A percentile compares a stretch with the other conserved stretches of the same genome.
phyloP scores from a whole-genome alignment of 2,329 filamentous ascomycete species.

The Alternaria infectoria region DNA sequence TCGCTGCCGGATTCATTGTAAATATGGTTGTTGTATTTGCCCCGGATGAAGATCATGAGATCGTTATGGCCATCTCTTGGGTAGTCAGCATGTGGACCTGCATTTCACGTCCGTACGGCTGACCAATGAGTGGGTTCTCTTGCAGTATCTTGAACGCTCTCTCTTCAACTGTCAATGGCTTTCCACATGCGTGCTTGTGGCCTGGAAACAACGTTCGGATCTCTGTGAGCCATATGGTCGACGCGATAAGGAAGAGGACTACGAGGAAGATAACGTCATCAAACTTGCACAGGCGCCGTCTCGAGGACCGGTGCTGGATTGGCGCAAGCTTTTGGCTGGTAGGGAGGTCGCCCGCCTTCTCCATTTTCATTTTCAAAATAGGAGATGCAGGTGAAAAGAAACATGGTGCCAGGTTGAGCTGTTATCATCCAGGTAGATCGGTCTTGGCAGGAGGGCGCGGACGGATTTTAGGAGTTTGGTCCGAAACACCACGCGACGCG shows the following conservation, averaged over 20 bases:
- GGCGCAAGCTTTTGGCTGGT: background rate
- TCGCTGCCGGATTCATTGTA: slow-evolving; percentile 61
- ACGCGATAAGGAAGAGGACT: slow-evolving; percentile 12
- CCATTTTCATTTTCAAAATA: slow-evolving; percentile 7
- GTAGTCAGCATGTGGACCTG: slow-evolving; percentile 21
- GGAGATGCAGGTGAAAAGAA: background rate
- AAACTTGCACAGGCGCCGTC: background rate
- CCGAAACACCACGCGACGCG: slow-evolving; percentile 10
- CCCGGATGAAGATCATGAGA: slow-evolving; percentile 75
- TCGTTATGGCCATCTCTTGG: slow-evolving; percentile 85
- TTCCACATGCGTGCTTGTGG: background rate
- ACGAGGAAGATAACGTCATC: background rate
- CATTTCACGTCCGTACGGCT: slow-evolving; percentile 8
- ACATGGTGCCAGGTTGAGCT: background rate
- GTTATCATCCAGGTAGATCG: slow-evolving; percentile 2
- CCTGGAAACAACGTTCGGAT: background rate
- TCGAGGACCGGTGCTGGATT: background rate
- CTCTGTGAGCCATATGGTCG: slow-evolving; percentile 9
- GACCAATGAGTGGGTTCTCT: slow-evolving; percentile 51
- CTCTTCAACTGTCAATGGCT: slow-evolving; percentile 32
- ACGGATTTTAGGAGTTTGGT: slow-evolving; percentile 24
- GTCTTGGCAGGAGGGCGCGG: slow-evolving; percentile 7
- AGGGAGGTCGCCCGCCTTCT: slow-evolving; percentile 6
- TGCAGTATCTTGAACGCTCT: slow-evolving; percentile 44
- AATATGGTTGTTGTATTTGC: slow-evolving; percentile 75